These are phyloP conservation scores for Xylariaceae sp. DNA, from an alignment of 2,329 filamentous ascomycete genomes.

Conservation along the genomic window DNA sequence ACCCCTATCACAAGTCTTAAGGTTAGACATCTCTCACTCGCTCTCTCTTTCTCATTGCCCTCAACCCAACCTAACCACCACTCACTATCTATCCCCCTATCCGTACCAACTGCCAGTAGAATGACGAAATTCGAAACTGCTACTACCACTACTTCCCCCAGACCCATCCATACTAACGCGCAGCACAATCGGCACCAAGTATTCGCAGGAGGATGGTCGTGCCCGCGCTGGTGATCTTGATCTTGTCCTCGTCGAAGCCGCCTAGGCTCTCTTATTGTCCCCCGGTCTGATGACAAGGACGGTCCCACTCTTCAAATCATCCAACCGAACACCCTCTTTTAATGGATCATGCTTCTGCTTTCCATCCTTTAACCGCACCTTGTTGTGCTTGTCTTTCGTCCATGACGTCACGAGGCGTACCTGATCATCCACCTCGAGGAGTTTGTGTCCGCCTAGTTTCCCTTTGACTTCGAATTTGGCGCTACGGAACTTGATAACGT, in stretches of 20 bases:
- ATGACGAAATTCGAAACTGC: slow-evolving; percentile 18
- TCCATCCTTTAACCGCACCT: slow-evolving; percentile 93
- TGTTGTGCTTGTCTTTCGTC: slow-evolving; percentile 99
- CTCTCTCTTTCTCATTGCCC: too few relatives aligned
- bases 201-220: slow-evolving; percentile 70
- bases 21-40: too few relatives aligned
- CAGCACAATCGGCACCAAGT: slow-evolving; percentile 34
- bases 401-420: slow-evolving; percentile 91
- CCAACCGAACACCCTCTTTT: slow-evolving; percentile 91
- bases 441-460: too few relatives aligned
- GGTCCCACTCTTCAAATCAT: slow-evolving; percentile 87
- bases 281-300: too few relatives aligned
- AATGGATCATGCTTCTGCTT: slow-evolving; percentile 90
- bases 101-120: slow-evolving; percentile 8
- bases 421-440: too few relatives aligned
- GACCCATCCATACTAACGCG: slow-evolving; percentile 24
- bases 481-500: slow-evolving; percentile 90
- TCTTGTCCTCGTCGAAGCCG: slow-evolving; percentile 93
- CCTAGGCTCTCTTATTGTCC: too few relatives aligned
- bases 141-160: slow-evolving; percentile 19
- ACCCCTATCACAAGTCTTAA: background rate
- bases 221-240: slow-evolving; percentile 89
- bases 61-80: too few relatives aligned
- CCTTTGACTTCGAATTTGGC: slow-evolving; percentile 93
- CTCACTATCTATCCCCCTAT: slow-evolving; percentile 3